Evolutionary conservation across 805 yeast species (phyloP).

Genomic region (Candida dajiaensis): DNA sequence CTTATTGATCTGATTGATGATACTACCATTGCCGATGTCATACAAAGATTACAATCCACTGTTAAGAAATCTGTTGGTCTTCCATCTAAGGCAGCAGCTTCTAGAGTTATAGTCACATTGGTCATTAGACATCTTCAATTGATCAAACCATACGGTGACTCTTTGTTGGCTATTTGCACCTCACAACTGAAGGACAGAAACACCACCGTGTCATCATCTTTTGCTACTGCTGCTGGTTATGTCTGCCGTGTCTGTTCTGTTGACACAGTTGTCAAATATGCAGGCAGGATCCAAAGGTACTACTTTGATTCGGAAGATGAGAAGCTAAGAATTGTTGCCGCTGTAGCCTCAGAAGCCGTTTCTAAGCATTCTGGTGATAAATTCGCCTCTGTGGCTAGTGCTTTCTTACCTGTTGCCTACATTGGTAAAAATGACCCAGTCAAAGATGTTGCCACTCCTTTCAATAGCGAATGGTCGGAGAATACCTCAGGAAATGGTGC

Average conservation of each 20-base stretch:
- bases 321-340: slow-evolving; percentile 44
- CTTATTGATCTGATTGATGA: slow-evolving; percentile 55
- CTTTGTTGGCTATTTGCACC: slow-evolving; percentile 51
- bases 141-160: slow-evolving; percentile 49
- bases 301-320: slow-evolving; percentile 57
- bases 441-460: slow-evolving; percentile 38
- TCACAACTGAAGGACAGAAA: slow-evolving; percentile 65
- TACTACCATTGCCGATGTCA: slow-evolving; percentile 28
- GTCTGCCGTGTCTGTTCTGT: slow-evolving; percentile 56
- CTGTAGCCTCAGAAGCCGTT: slow-evolving; percentile 58
- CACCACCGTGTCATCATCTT: slow-evolving; percentile 66
- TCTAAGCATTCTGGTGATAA: slow-evolving; percentile 63
- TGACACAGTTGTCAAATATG: slow-evolving; percentile 47
- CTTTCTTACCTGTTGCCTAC: slow-evolving; percentile 73
- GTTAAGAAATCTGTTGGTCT: slow-evolving; percentile 74
- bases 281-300: slow-evolving; percentile 40
- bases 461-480: slow-evolving; percentile 71
- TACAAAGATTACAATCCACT: slow-evolving; percentile 45
- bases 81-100: slow-evolving; percentile 85
- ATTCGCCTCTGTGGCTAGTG: slow-evolving; percentile 54
- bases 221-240: slow-evolving; percentile 77
- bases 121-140: slow-evolving; percentile 48
- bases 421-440: slow-evolving; percentile 67
- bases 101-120: slow-evolving; percentile 62
- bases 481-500: slow-evolving; percentile 71